A percentile compares a stretch with the other conserved stretches of the same genome.
Evolutionary conservation across 176 grass and related monocot genomes (phyloP).

Genomic region (Aechmea fasciata): DNA sequence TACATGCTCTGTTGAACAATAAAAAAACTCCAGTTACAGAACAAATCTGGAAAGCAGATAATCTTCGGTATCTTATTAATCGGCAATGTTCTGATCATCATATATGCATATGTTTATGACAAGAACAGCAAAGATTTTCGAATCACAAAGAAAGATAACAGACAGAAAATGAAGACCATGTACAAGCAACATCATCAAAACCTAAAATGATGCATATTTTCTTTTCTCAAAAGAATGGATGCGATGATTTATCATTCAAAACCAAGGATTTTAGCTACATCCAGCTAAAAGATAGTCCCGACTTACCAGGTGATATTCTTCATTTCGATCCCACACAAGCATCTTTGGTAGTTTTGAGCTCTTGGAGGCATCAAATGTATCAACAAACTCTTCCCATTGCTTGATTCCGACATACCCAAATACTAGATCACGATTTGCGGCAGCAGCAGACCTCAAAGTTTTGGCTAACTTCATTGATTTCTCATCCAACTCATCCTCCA

Average conservation of each 20-base stretch:
- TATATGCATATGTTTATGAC: too few relatives aligned
- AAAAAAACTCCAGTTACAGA: too few relatives aligned
- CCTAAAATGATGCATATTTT: not conserved
- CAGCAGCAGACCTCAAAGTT: constrained; percentile 66
- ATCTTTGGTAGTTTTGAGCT: constrained; percentile 54
- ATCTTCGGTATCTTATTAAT: too few relatives aligned
- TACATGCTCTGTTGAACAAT: too few relatives aligned
- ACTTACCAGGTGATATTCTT: constrained; percentile 82
- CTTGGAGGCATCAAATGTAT: constrained; percentile 59
- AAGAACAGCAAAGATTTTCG: too few relatives aligned
- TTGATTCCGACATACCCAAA: constrained; percentile 79
- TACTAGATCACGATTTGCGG: constrained; percentile 75
- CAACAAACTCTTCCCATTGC: constrained; percentile 75
- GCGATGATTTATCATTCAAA: not conserved
- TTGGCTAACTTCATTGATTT: constrained; percentile 48
- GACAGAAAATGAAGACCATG: not conserved
- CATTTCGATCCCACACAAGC: constrained; percentile 73
- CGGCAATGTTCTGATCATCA: too few relatives aligned
- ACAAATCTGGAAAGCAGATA: too few relatives aligned
- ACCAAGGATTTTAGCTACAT: not conserved
- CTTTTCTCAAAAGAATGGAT: not conserved
- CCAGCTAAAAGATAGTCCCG: not conserved
- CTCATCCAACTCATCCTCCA: constrained; percentile 60
- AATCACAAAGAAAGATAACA: not conserved
- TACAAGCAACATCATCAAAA: not conserved